Conservation (phyloP, 371 early-diverging fungal genomes). For the Phascolomyces articulosus region DNA sequence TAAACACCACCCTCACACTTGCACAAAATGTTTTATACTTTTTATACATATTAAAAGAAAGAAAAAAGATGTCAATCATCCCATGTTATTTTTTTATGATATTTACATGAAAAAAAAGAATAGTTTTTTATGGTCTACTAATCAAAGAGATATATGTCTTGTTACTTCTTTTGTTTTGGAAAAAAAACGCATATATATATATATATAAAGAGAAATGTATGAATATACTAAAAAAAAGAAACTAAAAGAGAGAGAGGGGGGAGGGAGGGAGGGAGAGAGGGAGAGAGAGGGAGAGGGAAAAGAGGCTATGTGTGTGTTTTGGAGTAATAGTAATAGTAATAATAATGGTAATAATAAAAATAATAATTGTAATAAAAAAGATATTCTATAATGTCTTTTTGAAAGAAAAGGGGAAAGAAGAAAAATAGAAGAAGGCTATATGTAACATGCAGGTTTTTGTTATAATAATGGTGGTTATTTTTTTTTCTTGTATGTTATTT, state of each 20-base stretch:
- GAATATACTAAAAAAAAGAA: not conserved
- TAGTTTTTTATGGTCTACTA: not conserved
- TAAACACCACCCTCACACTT: too few species aligned
- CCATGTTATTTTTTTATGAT: not conserved
- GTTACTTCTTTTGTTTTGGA: not conserved
- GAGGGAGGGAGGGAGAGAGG: not conserved
- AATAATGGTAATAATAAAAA: not conserved
- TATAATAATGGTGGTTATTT: too few species aligned
- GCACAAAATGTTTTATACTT: too few species aligned
- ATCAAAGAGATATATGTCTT: not conserved
- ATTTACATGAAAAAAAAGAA: not conserved
- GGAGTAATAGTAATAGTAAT: too few species aligned
- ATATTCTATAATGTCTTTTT: conserved; percentile 3
- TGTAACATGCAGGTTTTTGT: not conserved
- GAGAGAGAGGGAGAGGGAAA: not conserved
- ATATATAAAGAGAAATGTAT: not conserved
- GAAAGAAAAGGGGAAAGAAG: too few species aligned
- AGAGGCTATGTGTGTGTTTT: too few species aligned
- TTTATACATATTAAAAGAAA: too few species aligned
- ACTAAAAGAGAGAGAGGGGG: not conserved
- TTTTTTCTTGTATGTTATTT: not conserved
- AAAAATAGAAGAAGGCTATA: not conserved
- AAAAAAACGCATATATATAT: not conserved
- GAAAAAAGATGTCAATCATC: too few species aligned
- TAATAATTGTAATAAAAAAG: not conserved